Percentiles rank a stretch among this genome's conserved stretches.
phyloP scores from a whole-genome alignment of 192 early-diverging fungal species.

The Backusella mclennaniae region DNA sequence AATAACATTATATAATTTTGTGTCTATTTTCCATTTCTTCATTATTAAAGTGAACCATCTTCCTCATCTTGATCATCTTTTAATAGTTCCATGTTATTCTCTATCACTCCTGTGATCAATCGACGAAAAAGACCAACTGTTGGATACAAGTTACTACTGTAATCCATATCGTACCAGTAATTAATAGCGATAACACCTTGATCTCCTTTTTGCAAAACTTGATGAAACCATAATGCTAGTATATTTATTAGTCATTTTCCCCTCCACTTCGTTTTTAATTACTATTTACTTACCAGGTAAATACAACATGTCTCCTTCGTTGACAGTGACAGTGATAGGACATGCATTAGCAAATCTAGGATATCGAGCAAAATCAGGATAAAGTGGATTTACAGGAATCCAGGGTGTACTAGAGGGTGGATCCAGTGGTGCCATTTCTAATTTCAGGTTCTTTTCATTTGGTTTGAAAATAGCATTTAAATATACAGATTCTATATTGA shows the following conservation, averaged over 20 bases:
- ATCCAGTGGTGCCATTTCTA: conserved; percentile 33
- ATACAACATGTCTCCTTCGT: conserved; percentile 53
- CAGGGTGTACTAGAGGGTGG: conserved; percentile 36
- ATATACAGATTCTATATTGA: conserved; percentile 15
- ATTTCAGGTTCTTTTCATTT: conserved; percentile 1
- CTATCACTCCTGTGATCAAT: conserved; percentile 21
- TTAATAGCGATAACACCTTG: conserved; percentile 54
- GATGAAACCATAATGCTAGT: conserved; percentile 53
- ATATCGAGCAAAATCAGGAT: conserved; percentile 36
- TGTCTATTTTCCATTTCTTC: no score
- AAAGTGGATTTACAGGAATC: conserved; percentile 46
- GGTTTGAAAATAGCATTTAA: conserved; percentile 19
- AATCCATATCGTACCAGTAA: conserved; percentile 57
- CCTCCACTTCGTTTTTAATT: no score
- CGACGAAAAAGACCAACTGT: conserved; percentile 26
- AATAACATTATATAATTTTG: no score
- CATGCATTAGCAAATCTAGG: conserved; percentile 41
- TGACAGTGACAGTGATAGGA: conserved; percentile 40
- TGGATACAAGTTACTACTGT: conserved; percentile 22
- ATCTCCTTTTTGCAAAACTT: conserved; percentile 47
- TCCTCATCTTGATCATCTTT: not conserved
- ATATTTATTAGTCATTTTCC: not conserved
- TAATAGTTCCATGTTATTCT: not conserved
- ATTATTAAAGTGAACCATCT: not conserved
- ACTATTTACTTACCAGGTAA: conserved; percentile 40